phyloP scores from a whole-genome alignment of 2,329 filamentous ascomycete genomes.

The Pestalotiopsis sp. region DNA sequence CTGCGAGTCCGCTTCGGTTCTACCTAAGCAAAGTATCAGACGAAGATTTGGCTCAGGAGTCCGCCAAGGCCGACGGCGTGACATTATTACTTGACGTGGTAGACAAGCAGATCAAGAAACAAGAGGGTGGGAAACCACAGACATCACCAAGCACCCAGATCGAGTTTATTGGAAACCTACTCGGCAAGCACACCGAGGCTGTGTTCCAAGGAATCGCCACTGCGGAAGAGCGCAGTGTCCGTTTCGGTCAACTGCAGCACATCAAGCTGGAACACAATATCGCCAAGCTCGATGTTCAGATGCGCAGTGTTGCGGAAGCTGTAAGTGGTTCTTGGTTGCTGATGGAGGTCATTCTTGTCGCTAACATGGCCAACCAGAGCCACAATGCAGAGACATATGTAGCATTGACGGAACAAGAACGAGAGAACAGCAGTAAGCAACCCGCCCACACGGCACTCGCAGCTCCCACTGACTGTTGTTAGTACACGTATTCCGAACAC shows the following conservation, averaged over 20 bases:
- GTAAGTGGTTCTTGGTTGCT: slow-evolving; percentile 30
- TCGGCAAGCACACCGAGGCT: slow-evolving; percentile 58
- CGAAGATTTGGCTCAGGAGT: slow-evolving; percentile 53
- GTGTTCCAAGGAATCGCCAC: slow-evolving; percentile 72
- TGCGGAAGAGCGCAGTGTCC: slow-evolving; percentile 68
- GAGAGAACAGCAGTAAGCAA: slow-evolving; percentile 37
- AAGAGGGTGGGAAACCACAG: slow-evolving; percentile 46
- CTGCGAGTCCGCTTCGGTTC: slow-evolving; percentile 63
- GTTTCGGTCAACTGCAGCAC: slow-evolving; percentile 60
- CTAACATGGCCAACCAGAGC: neutral
- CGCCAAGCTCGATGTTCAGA: slow-evolving; percentile 59
- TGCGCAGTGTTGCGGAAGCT: slow-evolving; percentile 42
- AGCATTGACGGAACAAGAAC: slow-evolving; percentile 42
- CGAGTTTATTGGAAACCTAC: slow-evolving; percentile 63
- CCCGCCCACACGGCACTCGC: neutral
- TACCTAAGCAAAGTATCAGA: slow-evolving; percentile 57
- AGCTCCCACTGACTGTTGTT: neutral
- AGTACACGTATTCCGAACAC: slow-evolving; percentile 52
- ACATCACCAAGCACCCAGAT: slow-evolving; percentile 60
- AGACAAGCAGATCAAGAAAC: slow-evolving; percentile 49
- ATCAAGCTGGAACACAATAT: slow-evolving; percentile 46
- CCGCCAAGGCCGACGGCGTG: slow-evolving; percentile 45
- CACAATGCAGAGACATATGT: slow-evolving; percentile 38
- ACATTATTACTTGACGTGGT: slow-evolving; percentile 50
- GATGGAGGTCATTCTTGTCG: neutral